These are phyloP conservation scores for Oidium heveae DNA, from an alignment of 2,329 filamentous ascomycete species.

Conservation along the genomic window DNA sequence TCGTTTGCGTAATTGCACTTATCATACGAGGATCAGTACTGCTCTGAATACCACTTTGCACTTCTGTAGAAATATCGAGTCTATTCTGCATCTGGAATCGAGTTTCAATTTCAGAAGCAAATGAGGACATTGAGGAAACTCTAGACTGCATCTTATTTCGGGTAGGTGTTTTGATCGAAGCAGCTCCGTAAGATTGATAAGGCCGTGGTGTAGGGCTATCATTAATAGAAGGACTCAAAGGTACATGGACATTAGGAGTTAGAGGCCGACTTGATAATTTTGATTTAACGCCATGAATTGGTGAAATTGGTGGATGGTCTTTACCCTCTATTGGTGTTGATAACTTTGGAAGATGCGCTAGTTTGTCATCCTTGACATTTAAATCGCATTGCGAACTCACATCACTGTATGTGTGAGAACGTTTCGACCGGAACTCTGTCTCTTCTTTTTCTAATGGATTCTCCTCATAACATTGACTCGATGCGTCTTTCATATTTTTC, in stretches of 20 bases:
- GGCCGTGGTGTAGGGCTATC: conserved; percentile 31
- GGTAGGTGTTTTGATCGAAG: conserved; percentile 24
- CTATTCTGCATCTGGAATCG: conserved; percentile 57
- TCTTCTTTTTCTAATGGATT: not conserved
- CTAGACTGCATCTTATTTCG: conserved; percentile 22
- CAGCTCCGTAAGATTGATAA: conserved; percentile 23
- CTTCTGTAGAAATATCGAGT: conserved; percentile 15
- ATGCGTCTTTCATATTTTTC: conserved; percentile 9
- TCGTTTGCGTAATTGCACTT: conserved; percentile 94
- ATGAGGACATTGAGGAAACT: conserved; percentile 79
- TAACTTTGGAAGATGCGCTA: not conserved
- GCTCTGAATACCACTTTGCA: conserved; percentile 29
- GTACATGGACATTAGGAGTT: conserved; percentile 29
- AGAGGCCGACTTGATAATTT: conserved; percentile 25
- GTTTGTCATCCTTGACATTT: not conserved
- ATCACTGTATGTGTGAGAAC: conserved; percentile 24
- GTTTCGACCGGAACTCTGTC: conserved; percentile 19
- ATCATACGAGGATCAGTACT: conserved; percentile 94
- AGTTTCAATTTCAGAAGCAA: conserved; percentile 77
- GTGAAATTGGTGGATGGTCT: conserved; percentile 54
- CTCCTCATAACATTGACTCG: conserved; percentile 12
- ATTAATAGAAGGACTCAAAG: conserved; percentile 3
- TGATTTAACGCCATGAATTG: conserved; percentile 37
- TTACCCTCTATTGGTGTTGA: conserved; percentile 23
- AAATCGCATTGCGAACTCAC: conserved; percentile 24